Conservation (phyloP, 495 filamentous ascomycete genomes). For the Penicillium mononematosum region DNA sequence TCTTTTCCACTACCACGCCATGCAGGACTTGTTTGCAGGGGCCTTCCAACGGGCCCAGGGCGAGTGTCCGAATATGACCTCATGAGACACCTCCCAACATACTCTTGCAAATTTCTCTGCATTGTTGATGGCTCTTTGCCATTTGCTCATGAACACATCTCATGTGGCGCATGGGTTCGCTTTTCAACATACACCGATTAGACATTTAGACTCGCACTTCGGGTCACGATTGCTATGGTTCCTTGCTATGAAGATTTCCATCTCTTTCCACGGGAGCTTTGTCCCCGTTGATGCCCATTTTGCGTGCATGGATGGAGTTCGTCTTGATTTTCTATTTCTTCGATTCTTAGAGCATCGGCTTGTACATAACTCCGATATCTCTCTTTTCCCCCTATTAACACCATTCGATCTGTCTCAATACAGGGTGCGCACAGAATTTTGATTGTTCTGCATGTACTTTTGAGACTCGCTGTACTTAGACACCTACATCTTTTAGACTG, state of each 20-base stretch:
- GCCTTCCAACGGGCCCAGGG: constrained; percentile 73
- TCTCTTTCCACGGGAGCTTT: not conserved
- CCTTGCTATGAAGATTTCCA: not conserved
- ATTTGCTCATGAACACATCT: constrained; percentile 9
- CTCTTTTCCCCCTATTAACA: not conserved
- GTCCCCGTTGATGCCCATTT: constrained; percentile 5
- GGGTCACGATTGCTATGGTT: constrained; percentile 5
- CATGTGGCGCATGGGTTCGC: constrained; percentile 3
- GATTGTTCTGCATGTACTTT: not conserved
- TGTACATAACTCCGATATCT: constrained; percentile 4
- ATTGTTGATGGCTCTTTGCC: constrained; percentile 6
- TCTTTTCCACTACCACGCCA: constrained; percentile 90
- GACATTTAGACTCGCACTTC: constrained; percentile 3
- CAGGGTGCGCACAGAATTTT: constrained; percentile 3
- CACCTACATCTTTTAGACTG: not conserved
- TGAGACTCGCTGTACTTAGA: not conserved
- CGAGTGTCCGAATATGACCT: constrained; percentile 48
- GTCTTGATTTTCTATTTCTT: constrained; percentile 2
- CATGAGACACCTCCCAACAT: constrained; percentile 16
- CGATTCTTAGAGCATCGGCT: constrained; percentile 6
- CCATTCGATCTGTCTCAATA: not conserved
- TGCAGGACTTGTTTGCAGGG: constrained; percentile 87
- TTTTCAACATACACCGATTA: constrained; percentile 4
- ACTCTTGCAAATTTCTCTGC: not conserved
- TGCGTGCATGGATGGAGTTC: constrained; percentile 15